Percentiles rank a stretch among this genome's conserved stretches.
phyloP scores from a whole-genome alignment of 306 rosid genomes.

The Sesbania bispinosa region DNA sequence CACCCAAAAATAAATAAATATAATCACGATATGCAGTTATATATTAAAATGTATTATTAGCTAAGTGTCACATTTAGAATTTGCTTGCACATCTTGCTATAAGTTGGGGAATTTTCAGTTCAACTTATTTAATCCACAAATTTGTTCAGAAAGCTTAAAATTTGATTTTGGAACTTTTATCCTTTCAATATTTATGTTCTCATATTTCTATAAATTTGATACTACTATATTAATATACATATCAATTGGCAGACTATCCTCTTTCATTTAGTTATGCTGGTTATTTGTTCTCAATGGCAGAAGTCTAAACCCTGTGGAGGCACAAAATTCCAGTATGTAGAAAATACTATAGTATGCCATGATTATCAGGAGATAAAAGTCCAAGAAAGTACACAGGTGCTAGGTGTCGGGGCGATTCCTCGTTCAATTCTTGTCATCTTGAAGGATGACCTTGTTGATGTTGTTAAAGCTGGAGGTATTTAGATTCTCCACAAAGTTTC shows the following conservation, averaged over 20 bases:
- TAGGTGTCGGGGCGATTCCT: constrained; percentile 95
- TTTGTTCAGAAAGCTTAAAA: background rate
- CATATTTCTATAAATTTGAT: constrained; percentile 1
- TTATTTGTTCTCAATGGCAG: constrained; percentile 44
- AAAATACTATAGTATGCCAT: constrained; percentile 78
- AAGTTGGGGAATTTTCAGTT: background rate
- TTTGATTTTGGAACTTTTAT: constrained; percentile 16
- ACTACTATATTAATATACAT: background rate
- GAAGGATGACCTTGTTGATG: constrained; percentile 90
- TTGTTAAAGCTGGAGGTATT: constrained; percentile 96
- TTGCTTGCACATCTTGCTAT: constrained; percentile 22
- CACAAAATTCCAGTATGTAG: constrained; percentile 62
- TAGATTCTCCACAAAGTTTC: constrained; percentile 12
- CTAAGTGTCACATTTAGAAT: background rate
- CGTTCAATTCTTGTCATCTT: constrained; percentile 85
- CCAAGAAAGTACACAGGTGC: constrained; percentile 84
- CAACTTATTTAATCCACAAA: constrained; percentile 9
- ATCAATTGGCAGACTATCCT: background rate
- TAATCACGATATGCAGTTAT: constrained; percentile 1
- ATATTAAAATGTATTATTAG: constrained; percentile 12
- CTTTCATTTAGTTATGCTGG: constrained; percentile 3
- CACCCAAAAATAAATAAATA: background rate
- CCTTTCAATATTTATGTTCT: constrained; percentile 4
- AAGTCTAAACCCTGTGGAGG: constrained; percentile 66
- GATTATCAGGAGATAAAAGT: constrained; percentile 96